Evolutionary conservation across 2,329 filamentous ascomycete species (phyloP).

Genomic region (Didymella pomorum): DNA sequence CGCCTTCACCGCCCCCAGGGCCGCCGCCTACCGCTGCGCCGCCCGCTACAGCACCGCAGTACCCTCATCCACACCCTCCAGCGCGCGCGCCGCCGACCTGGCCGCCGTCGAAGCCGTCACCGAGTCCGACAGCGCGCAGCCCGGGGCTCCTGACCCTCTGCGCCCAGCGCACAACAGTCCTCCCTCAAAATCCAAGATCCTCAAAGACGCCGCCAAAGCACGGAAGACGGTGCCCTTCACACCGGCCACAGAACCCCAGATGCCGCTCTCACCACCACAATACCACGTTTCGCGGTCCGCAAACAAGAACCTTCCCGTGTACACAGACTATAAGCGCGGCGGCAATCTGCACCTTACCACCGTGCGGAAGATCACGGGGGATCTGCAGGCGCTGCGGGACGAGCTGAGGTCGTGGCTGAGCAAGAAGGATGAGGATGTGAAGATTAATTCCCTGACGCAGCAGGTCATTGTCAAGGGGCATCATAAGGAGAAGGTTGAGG

Average conservation of each 20-base stretch:
- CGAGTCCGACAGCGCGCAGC: constrained; percentile 45
- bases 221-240: constrained; percentile 20
- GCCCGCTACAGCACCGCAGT: constrained; percentile 27
- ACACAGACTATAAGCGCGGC: constrained; percentile 75
- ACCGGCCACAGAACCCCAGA: constrained; percentile 14
- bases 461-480: constrained; percentile 65
- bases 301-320: constrained; percentile 77
- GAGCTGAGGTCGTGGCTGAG: constrained; percentile 69
- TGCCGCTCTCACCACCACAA: constrained; percentile 48
- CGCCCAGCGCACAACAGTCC: constrained; percentile 19
- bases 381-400: constrained; percentile 67
- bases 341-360: constrained; percentile 78
- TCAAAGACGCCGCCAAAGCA: constrained; percentile 13
- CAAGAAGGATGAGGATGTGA: constrained; percentile 63
- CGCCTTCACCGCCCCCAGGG: constrained; percentile 37
- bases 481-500: constrained; percentile 17
- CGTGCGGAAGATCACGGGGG: constrained; percentile 81
- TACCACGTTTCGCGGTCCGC: constrained; percentile 78
- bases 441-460: constrained; percentile 68
- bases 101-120: constrained; percentile 46
- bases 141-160: constrained; percentile 28
- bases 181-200: constrained; percentile 9
- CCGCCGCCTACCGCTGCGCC: constrained; percentile 7
- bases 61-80: constrained; percentile 35
- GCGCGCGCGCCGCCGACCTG: constrained; percentile 41